phyloP scores from a whole-genome alignment of 2,329 filamentous ascomycete genomes.

The Fusarium subtropicale region DNA sequence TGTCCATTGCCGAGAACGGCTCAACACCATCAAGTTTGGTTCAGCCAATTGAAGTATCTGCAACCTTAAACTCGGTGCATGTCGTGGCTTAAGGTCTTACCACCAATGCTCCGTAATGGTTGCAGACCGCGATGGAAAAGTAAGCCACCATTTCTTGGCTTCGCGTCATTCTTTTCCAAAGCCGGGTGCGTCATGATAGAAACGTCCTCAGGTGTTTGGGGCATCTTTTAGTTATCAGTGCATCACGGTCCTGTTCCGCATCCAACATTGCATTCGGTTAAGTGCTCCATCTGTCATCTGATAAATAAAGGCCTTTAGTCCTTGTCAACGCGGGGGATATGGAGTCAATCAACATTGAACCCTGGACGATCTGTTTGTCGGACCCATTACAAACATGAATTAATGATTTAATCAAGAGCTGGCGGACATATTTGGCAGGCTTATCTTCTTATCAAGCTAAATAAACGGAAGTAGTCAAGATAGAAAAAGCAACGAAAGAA shows the following conservation, averaged over 20 bases:
- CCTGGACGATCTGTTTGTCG: slow-evolving; percentile 37
- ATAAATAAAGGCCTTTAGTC: slow-evolving; percentile 15
- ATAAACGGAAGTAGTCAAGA: not conserved
- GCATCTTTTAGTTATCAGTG: too few relatives aligned
- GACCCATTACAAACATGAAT: slow-evolving; percentile 36
- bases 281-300: slow-evolving; percentile 54
- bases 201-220: not conserved
- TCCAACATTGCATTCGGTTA: not conserved
- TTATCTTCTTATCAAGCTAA: slow-evolving; percentile 2
- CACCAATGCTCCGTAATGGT: not conserved
- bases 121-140: not conserved
- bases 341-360: slow-evolving; percentile 14
- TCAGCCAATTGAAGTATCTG: not conserved
- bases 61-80: not conserved
- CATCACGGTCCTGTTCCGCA: not conserved
- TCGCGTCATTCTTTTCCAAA: slow-evolving; percentile 8
- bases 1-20: not conserved
- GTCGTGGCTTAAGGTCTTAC: not conserved
- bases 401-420: not conserved
- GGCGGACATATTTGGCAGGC: slow-evolving; percentile 13
- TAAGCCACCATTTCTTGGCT: slow-evolving; percentile 4
- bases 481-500: slow-evolving; percentile 28
- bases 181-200: not conserved
- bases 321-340: slow-evolving; percentile 26
- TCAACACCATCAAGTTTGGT: not conserved